phyloP scores from a whole-genome alignment of 2,329 filamentous ascomycete species.

The Alternaria postmessia region DNA sequence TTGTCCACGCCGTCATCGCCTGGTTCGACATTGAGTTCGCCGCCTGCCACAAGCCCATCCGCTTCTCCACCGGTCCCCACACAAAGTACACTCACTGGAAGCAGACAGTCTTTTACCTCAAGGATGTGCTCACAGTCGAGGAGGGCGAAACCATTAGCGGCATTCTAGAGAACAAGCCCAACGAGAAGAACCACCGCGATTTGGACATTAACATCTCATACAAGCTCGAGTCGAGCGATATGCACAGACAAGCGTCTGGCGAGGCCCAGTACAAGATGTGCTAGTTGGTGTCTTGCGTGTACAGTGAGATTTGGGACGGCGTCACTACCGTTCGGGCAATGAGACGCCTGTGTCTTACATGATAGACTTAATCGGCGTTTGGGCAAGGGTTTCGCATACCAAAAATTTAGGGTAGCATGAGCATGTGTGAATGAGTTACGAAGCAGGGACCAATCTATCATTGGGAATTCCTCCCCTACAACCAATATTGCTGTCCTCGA shows the following conservation, averaged over 20 bases:
- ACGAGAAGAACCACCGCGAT: constrained; percentile 92
- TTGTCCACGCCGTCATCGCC: constrained; percentile 92
- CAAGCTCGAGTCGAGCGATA: constrained; percentile 78
- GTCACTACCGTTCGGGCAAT: neutral
- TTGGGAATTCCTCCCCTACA: constrained; percentile 50
- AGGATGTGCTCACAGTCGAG: constrained; percentile 90
- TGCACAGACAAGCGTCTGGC: constrained; percentile 72
- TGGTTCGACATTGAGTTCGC: constrained; percentile 99
- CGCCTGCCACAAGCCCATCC: constrained; percentile 96
- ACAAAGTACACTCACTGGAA: constrained; percentile 99
- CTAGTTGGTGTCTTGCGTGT: constrained; percentile 21
- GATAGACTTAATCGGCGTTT: constrained; percentile 33
- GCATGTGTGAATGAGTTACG: constrained; percentile 36
- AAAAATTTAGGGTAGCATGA: constrained; percentile 46
- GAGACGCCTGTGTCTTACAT: constrained; percentile 7
- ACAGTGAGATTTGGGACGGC: neutral
- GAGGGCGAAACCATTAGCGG: constrained; percentile 81
- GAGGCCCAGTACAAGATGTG: constrained; percentile 79
- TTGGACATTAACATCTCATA: constrained; percentile 91
- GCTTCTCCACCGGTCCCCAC: constrained; percentile 96
- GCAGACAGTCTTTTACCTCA: constrained; percentile 98
- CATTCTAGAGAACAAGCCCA: constrained; percentile 82
- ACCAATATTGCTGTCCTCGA: constrained; percentile 5
- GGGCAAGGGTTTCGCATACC: constrained; percentile 17
- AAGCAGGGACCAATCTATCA: constrained; percentile 46